These are phyloP conservation scores for Claviceps lovelessii DNA, from an alignment of 2,329 filamentous ascomycete genomes.

Conservation along the genomic window DNA sequence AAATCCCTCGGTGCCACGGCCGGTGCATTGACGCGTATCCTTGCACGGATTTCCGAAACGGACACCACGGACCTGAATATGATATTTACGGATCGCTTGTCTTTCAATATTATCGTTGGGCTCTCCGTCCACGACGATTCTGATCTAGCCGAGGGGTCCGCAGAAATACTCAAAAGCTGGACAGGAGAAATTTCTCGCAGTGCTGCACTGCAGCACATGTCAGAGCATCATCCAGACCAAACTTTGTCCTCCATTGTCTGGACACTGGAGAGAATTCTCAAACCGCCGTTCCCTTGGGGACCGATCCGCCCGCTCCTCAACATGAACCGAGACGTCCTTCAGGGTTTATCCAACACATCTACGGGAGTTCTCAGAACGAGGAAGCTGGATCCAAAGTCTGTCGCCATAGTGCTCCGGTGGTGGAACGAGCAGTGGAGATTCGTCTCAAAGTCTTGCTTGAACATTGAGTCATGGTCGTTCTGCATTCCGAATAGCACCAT, in stretches of 20 bases:
- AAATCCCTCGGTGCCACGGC: constrained; percentile 43
- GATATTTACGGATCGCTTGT: constrained; percentile 53
- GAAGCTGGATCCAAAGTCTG: constrained; percentile 45
- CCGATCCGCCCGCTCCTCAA: constrained; percentile 43
- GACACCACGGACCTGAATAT: constrained; percentile 50
- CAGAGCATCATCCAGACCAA: constrained; percentile 25
- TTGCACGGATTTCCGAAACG: constrained; percentile 70
- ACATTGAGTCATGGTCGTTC: constrained; percentile 72
- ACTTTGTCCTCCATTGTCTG: constrained; percentile 30
- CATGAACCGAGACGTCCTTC: constrained; percentile 42
- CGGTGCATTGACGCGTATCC: constrained; percentile 52
- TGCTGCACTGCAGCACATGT: constrained; percentile 24
- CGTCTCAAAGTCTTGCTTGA: constrained; percentile 65
- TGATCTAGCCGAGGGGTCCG: constrained; percentile 62
- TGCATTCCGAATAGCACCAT: constrained; percentile 62
- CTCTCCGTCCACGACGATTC: constrained; percentile 70
- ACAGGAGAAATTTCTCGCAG: constrained; percentile 48
- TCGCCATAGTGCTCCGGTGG: constrained; percentile 54
- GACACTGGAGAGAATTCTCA: constrained; percentile 22
- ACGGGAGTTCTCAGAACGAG: constrained; percentile 41
- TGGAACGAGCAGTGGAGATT: constrained; percentile 78
- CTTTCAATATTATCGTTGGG: constrained; percentile 61
- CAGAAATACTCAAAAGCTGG: constrained; percentile 70
- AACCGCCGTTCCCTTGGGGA: constrained; percentile 33
- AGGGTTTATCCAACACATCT: constrained; percentile 40